Conservation (phyloP, 495 filamentous ascomycete species). For the Neurospora sp. region DNA sequence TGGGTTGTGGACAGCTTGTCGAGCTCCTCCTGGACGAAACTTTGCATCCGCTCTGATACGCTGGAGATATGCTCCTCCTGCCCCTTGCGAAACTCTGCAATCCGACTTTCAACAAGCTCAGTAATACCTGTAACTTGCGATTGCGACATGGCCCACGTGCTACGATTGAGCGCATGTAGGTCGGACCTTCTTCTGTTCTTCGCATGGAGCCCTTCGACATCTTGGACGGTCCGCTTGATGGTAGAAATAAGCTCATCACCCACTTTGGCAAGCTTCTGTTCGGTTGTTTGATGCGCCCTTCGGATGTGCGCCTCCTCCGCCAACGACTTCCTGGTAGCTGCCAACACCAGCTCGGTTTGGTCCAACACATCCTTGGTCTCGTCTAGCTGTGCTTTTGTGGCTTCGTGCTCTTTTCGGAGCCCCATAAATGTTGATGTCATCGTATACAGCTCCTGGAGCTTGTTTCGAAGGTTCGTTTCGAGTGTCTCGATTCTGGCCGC, state of each 20-base stretch:
- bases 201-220: slow-evolving; percentile 69
- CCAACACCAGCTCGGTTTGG: slow-evolving; percentile 75
- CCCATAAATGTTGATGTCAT: slow-evolving; percentile 75
- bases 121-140: slow-evolving; percentile 64
- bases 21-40: slow-evolving; percentile 63
- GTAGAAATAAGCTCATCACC: slow-evolving; percentile 67
- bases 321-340: slow-evolving; percentile 61
- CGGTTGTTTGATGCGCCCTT: slow-evolving; percentile 77
- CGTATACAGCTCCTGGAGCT: slow-evolving; percentile 79
- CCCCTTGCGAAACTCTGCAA: slow-evolving; percentile 55
- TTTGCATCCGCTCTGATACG: slow-evolving; percentile 58
- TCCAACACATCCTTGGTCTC: slow-evolving; percentile 71
- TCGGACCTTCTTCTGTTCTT: slow-evolving; percentile 77
- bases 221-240: slow-evolving; percentile 61
- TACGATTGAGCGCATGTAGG: slow-evolving; percentile 67
- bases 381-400: slow-evolving; percentile 56
- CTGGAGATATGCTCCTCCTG: slow-evolving; percentile 58
- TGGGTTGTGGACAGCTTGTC: slow-evolving; percentile 55
- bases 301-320: slow-evolving; percentile 71
- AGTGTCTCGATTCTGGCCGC: slow-evolving; percentile 84
- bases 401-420: slow-evolving; percentile 78
- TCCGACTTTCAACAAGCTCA: slow-evolving; percentile 57
- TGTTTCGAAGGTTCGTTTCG: slow-evolving; percentile 79
- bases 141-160: slow-evolving; percentile 68
- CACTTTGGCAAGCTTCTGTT: slow-evolving; percentile 58